Evolutionary conservation across 768 basidiomycete species (phyloP), one percentile per base, ranked within the genome.

Genomic region (Calocybe gangraenosa): DNA sequence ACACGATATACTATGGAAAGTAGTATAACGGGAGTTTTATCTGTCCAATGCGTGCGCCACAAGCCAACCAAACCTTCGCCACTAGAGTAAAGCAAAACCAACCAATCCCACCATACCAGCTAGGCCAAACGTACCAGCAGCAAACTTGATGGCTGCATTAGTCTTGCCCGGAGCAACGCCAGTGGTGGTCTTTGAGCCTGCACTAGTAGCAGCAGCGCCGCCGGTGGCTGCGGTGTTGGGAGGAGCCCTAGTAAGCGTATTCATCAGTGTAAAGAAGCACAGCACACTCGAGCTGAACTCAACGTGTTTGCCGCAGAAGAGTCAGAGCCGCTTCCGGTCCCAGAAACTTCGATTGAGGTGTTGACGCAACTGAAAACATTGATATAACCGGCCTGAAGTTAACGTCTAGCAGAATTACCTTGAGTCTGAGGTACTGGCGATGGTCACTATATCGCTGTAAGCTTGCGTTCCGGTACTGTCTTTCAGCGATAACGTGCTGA

Each of bases 401-500:
- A n/a, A n/a, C n/a, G n/a, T n/a, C n/a, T n/a, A n/a, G n/a, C n/a
- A n/a, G n/a, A 18, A 63, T 10, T 52, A 74, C 75, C 63, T 65
- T 7, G 54, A 49, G 47, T 69, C 65, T 9, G 56, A 37, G 21
- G 76, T 64, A 3, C 58, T 2, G 42, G 61, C 50, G 38, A 87
- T 59, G 0, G 65, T 76, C 23, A 79, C 65, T 2, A 67, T 63
- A 40, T 78, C 76, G 11, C 77, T 76, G 63, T 70, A 88, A 6
- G 70, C 76, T 7, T 54, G 59, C 1, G 58, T 13, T 13, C 86
- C 86, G 11, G 76, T 76, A 56, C 61, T 63, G 50, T 87, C 86
- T 64, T 79, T 83, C 51, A 84, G 47, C 10, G 57, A 57, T 25
- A 77, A 52, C n/a, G 75, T 75, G 52, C 85, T 88, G 40, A 10